Evolutionary conservation across 129 eudicot genomes (phyloP), one percentile per base, ranked within the genome.

Genomic region (Kitagawia praeruptora): DNA sequence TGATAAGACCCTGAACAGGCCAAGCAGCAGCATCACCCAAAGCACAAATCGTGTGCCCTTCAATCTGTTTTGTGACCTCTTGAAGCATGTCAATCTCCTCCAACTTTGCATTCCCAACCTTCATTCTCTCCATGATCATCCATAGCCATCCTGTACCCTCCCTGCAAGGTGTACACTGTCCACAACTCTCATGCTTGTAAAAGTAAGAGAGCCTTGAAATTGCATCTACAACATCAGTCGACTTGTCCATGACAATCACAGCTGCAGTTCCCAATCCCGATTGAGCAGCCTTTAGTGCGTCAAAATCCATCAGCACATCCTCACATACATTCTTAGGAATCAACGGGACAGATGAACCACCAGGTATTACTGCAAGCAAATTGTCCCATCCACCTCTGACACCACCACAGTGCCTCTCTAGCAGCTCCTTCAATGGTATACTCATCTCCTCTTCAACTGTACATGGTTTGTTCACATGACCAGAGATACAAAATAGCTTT

Each of bases 1-100:
- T 88, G 23, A 92, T 95, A 80, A 95, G 98, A 78, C 98, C 98
- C 84, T 95, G 98, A 85, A 95, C 98, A 31, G 98, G 98, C 98
- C 98, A 95, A 58, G 98, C 98, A 70, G 98, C 97, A 7, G 96
- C 98, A 85, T 93, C 97, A 15, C 97, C 98, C 76, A 93, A 78
- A 0, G 98, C 98, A 80, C 98, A 93, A 38, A 93, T 93, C 4
- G 98, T 93, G 83, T 93, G 98, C 75, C 98, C 98, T 84, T 93
- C 97, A 76, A 93, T 93, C 85, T 93, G 97, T 83, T 93, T 93
- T 23, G 97, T 93, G 78, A 93, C 85, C 87, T 93, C 98, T 38
- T 93, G 96, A 48, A 93, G 92, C 98, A 93, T 93, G 82, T 93
- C 97, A 53, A 93, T 87, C 83, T 93, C 97, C 87, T 91, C 96